Evolutionary conservation across 1,284 basidiomycete genomes (phyloP).

Genomic region (Coniophora puteana): DNA sequence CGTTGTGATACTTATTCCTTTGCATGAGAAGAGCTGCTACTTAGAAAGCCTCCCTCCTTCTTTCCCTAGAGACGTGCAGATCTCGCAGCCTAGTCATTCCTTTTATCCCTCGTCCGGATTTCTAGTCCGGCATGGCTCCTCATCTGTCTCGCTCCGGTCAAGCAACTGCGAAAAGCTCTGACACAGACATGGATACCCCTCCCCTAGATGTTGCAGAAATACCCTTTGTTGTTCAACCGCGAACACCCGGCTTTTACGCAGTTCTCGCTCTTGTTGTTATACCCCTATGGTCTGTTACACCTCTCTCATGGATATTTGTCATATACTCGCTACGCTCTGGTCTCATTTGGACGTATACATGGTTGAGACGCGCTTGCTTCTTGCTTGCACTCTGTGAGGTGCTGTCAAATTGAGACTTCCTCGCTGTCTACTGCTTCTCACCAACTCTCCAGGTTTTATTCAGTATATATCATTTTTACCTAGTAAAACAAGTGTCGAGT

Average conservation of each 20-base stretch:
- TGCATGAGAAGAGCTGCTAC: too few relatives aligned
- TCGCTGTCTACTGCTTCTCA: conserved; percentile 1
- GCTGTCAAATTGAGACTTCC: conserved; percentile 6
- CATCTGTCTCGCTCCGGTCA: too few relatives aligned
- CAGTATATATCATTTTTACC: conserved; percentile 63
- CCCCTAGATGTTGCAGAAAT: conserved; percentile 36
- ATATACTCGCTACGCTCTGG: conserved; percentile 49
- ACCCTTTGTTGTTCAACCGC: conserved; percentile 30
- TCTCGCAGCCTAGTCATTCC: too few relatives aligned
- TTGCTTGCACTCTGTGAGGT: conserved; percentile 60
- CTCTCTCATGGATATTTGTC: conserved; percentile 69
- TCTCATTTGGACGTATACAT: conserved; percentile 38
- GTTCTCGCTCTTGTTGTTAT: conserved; percentile 56
- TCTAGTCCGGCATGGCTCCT: conserved; percentile 6
- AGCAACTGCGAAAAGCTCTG: neutral
- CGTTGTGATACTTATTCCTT: conserved; percentile 4
- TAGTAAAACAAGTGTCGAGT: conserved; percentile 51
- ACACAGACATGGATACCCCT: conserved; percentile 5
- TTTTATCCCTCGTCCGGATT: too few relatives aligned
- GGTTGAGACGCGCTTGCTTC: conserved; percentile 37
- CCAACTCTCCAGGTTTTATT: conserved; percentile 72
- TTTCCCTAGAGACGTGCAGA: too few relatives aligned
- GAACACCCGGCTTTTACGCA: conserved; percentile 52
- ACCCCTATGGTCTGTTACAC: conserved; percentile 69
- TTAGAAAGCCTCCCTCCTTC: too few relatives aligned